Evolutionary conservation across 2,329 filamentous ascomycete species (phyloP).

Genomic region (Proliferodiscus dingleyae): DNA sequence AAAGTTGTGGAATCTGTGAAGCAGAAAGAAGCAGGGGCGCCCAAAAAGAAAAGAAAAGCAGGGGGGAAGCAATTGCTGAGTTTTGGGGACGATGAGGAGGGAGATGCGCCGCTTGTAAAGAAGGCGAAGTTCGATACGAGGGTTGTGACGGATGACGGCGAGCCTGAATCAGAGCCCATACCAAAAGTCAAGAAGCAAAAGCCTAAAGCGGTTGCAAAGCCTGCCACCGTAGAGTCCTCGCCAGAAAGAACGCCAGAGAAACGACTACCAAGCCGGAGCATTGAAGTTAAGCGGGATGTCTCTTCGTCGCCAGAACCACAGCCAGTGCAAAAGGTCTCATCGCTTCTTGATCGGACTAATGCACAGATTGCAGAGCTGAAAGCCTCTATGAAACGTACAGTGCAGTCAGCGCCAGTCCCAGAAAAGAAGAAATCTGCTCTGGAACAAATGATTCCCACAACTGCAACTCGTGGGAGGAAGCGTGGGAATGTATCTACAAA

Average conservation of each 20-base stretch:
- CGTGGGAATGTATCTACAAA: constrained; percentile 48
- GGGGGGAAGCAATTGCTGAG: constrained; percentile 72
- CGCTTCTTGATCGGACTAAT: constrained; percentile 64
- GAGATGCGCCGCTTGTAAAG: constrained; percentile 59
- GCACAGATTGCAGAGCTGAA: constrained; percentile 77
- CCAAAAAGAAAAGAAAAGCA: constrained; percentile 65
- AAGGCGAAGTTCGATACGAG: constrained; percentile 76
- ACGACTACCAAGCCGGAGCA: constrained; percentile 24
- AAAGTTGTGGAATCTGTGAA: constrained; percentile 40
- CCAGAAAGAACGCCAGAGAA: constrained; percentile 33
- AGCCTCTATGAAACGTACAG: constrained; percentile 70
- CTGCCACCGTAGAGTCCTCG: constrained; percentile 34
- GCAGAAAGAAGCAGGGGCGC: constrained; percentile 35
- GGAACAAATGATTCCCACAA: constrained; percentile 70
- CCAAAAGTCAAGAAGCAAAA: constrained; percentile 30
- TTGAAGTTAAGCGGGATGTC: constrained; percentile 30
- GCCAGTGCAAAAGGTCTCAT: constrained; percentile 33
- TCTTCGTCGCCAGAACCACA: constrained; percentile 36
- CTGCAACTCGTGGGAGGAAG: constrained; percentile 66
- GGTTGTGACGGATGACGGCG: constrained; percentile 62
- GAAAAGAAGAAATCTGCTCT: constrained; percentile 62
- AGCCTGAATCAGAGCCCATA: constrained; percentile 31
- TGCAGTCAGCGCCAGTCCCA: constrained; percentile 44
- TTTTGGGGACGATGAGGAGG: constrained; percentile 64
- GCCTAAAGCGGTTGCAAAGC: constrained; percentile 28